Evolutionary conservation across 2,329 filamentous ascomycete genomes (phyloP), one percentile per base, ranked within the genome.

Genomic region (Colletotrichum melonis): DNA sequence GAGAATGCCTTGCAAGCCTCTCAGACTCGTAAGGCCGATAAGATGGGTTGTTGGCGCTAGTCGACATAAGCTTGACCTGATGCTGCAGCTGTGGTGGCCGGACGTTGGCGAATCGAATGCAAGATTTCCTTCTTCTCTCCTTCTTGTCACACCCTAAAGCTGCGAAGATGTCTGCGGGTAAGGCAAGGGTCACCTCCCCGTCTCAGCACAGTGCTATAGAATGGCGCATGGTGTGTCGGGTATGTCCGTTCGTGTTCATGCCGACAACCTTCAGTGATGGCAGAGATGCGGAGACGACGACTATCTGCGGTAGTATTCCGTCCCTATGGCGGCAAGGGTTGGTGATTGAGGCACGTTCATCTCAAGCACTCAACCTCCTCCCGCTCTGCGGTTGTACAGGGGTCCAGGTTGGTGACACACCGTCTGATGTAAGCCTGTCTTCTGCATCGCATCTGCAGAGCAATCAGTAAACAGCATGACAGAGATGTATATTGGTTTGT

Each of bases 381-480:
- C 16, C 26, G 35, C 55, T 28, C 55, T 62, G 60, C 32, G 35
- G 49, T 66, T 54, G 19, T 28, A 57, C 46, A 42, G 28, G 67
- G 67, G 24, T 57, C 30, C 24, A 42, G 24, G 16, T 32, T 46
- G 26, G 67, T 65, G 12, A 57, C 59, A 70, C 62, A 32, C 28
- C 22, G 55, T 73, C 71, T 73, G 71, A 73, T 56, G 67, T 71
- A 73, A 73, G 67, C 71, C 32, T 60, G 56, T 56, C 54, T 42
- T 65, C 49, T 57, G 56, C 71, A 62, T 28, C 26, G 12, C 49
- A 28, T 59, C 49, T 70, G 46, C 55, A 70, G 32, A 66, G 32
- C 38, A 22, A 11, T 26, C n/a, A 63, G 70, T 55, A 65, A 11
- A 35, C n/a, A 63, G 70, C 55, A 65, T 66, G 67, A 30, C 67